Base-by-base conservation (phyloP, 2,329 filamentous ascomycete species). In the Amauroascus niger region DNA sequence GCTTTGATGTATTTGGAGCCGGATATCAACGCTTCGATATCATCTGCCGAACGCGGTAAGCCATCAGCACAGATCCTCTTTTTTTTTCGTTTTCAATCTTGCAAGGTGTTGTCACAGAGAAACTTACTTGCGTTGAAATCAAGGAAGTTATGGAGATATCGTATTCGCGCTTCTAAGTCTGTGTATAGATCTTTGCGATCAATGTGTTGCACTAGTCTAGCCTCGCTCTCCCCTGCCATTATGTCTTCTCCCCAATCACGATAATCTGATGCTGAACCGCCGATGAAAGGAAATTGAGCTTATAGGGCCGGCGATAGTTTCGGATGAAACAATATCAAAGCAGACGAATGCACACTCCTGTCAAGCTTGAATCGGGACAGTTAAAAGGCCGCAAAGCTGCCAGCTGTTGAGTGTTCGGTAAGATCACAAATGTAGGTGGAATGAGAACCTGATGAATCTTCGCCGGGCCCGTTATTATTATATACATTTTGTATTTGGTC, bases 1-100 rank as follows among this genome's bases (percentile, higher is more conserved):
- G 83, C 81, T 63, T 85, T 86, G 72, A 89, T 84, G 70, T 88
- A 88, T 67, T 88, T 88, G 55, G 80, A 75, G 58, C 85, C 86
- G 2, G 76, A 74, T 13, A 79, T 75, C 35, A 90, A 77, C 37
- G 85, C 84, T 59, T 86, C 83, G 54, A 88, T 81, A 63, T 89
- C 86, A 57, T 78, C 86, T 87, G 24, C 11, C 18, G 8, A 22
- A 40, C 7, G 1, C 6, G 16, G 51, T 28, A 6, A 45, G 28
- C n/a, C 22, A 32, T 32, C 16, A 43, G 45, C 16, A 20, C 20
- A 16, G n/a, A 13, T 16, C 2, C 11, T 16, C n/a, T n/a, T n/a
- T n/a, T n/a, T n/a, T n/a, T 45, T 6, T 6, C 24, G n/a, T 24
- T 40, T 18, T n/a, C 37, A 18, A 40, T 35, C 33, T 35, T 11